Percentiles rank a stretch among this genome's conserved stretches.
Conservation (phyloP, 148 eudicot species). For the Vaccinium myrtillus region DNA sequence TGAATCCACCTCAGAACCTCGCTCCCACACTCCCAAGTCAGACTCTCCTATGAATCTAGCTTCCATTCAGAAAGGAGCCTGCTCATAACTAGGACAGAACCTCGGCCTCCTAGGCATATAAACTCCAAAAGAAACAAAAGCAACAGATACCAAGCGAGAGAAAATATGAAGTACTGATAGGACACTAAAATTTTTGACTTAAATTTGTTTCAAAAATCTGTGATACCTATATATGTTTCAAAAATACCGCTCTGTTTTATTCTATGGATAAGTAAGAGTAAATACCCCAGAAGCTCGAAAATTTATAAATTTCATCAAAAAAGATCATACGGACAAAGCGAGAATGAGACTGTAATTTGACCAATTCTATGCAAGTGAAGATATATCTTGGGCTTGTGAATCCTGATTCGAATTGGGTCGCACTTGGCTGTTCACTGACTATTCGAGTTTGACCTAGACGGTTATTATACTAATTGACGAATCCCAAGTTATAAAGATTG, state of each 20-base stretch:
- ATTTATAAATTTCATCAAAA: not conserved
- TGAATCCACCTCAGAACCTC: not conserved
- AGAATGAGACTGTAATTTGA: too few relatives aligned
- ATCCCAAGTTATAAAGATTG: too few relatives aligned
- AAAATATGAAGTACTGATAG: not conserved
- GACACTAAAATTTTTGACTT: not conserved
- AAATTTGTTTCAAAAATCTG: not conserved
- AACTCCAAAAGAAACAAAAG: too few relatives aligned
- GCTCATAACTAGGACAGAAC: not conserved
- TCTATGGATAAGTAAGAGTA: not conserved
- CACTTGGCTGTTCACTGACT: too few relatives aligned
- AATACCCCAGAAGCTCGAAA: not conserved
- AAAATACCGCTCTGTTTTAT: too few relatives aligned
- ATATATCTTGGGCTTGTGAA: too few relatives aligned
- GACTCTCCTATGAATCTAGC: not conserved
- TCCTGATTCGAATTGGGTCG: too few relatives aligned
- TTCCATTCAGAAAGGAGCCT: not conserved
- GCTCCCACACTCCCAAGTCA: not conserved
- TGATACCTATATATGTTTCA: too few relatives aligned
- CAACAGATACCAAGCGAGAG: too few relatives aligned
- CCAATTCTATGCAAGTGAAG: too few relatives aligned
- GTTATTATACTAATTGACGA: too few relatives aligned
- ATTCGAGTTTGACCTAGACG: too few relatives aligned
- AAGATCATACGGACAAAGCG: not conserved
- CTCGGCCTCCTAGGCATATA: not conserved